These are phyloP conservation scores for Ottelia alismoides DNA, from an alignment of 106 monocot genomes.

Conservation along the genomic window DNA sequence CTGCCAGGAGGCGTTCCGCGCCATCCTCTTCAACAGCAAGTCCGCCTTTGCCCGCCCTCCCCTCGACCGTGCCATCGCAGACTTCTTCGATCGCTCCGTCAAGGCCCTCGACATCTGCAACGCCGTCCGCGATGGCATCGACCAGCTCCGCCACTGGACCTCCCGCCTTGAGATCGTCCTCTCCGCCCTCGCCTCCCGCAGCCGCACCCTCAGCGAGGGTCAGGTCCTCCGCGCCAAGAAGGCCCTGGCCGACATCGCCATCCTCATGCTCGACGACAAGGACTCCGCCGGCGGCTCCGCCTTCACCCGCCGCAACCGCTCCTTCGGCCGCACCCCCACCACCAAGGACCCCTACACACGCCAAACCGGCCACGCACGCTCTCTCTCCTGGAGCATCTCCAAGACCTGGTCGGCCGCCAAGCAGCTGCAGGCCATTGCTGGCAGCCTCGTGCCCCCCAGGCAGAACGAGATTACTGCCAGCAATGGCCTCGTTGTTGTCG, in stretches of 20 bases:
- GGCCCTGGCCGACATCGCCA: constrained; percentile 47
- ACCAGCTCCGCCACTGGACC: constrained; percentile 56
- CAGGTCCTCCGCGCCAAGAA: constrained; percentile 63
- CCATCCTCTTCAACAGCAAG: constrained; percentile 22
- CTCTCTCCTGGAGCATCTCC: constrained; percentile 58
- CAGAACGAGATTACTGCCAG: constrained; percentile 23
- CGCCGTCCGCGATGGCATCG: constrained; percentile 77
- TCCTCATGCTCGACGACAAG: constrained; percentile 52
- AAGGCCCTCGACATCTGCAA: constrained; percentile 88
- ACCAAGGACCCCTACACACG: constrained; percentile 3
- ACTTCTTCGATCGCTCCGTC: constrained; percentile 58
- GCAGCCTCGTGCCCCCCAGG: constrained; percentile 32
- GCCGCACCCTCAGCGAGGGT: constrained; percentile 30
- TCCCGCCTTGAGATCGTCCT: constrained; percentile 53
- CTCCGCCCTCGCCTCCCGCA: constrained; percentile 18
- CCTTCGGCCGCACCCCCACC: constrained; percentile 38
- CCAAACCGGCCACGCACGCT: constrained; percentile 29
- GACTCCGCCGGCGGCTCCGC: constrained; percentile 13
- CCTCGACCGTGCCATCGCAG: constrained; percentile 36
- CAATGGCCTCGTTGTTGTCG: no score
- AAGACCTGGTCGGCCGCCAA: constrained; percentile 55
- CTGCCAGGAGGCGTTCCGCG: constrained; percentile 50
- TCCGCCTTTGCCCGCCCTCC: constrained; percentile 13
- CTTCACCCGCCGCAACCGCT: constrained; percentile 47
- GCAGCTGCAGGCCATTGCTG: constrained; percentile 46